Percentiles rank a stretch among this genome's conserved stretches.
phyloP scores from a whole-genome alignment of 1,284 basidiomycete genomes.

The Dichomitus squalens region DNA sequence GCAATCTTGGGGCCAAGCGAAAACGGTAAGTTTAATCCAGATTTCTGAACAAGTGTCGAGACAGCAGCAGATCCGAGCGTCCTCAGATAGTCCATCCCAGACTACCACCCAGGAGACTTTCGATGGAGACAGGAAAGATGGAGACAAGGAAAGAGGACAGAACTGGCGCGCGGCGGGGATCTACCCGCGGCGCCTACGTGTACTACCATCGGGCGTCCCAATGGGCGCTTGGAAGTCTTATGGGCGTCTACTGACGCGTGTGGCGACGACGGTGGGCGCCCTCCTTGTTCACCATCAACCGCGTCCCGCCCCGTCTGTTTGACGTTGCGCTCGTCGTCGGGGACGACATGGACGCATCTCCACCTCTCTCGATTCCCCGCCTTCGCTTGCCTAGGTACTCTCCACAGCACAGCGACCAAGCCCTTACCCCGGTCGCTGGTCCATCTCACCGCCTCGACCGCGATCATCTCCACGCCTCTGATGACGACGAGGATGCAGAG shows the following conservation, averaged over 20 bases:
- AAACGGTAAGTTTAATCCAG: slow-evolving; percentile 89
- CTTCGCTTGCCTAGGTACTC: slow-evolving; percentile 26
- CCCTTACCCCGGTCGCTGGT: slow-evolving; percentile 35
- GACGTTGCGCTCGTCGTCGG: slow-evolving; percentile 16
- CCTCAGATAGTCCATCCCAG: slow-evolving; percentile 86
- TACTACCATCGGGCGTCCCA: too few relatives aligned
- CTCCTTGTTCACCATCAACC: slow-evolving; percentile 13
- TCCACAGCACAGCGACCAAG: slow-evolving; percentile 15
- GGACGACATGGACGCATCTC: slow-evolving; percentile 27
- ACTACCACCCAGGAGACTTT: too few relatives aligned
- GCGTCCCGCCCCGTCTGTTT: slow-evolving; percentile 10
- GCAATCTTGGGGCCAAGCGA: slow-evolving; percentile 78
- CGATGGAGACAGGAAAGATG: not conserved
- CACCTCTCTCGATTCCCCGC: slow-evolving; percentile 22
- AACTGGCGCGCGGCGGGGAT: too few relatives aligned
- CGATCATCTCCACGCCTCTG: slow-evolving; percentile 35
- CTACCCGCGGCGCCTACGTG: too few relatives aligned
- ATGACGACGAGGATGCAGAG: slow-evolving; percentile 45
- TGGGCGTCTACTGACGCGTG: slow-evolving; percentile 8
- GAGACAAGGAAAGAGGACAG: not conserved
- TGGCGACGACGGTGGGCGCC: not conserved
- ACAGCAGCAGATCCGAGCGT: slow-evolving; percentile 86
- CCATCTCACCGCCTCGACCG: slow-evolving; percentile 33
- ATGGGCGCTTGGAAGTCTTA: not conserved
- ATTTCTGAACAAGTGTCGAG: slow-evolving; percentile 86